Evolutionary conservation across 78 protist genomes (phyloP).

Genomic region (Trichosphaerium sp.): DNA sequence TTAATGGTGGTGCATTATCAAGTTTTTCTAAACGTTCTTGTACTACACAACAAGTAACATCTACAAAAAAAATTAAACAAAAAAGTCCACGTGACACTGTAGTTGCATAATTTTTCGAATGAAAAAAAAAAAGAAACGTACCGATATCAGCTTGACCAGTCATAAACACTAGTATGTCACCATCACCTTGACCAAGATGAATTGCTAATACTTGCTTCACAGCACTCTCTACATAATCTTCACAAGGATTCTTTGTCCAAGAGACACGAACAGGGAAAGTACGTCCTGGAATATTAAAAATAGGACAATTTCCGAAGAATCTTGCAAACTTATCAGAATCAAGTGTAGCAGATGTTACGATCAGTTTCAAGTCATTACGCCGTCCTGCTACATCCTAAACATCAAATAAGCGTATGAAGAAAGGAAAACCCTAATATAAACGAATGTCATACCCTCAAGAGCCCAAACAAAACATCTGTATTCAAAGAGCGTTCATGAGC

Average conservation of each 20-base stretch:
- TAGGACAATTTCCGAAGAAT: conserved; percentile 87
- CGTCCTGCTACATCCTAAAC: conserved; percentile 28
- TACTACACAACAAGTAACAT: conserved; percentile 64
- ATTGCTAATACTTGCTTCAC: conserved; percentile 71
- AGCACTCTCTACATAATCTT: conserved; percentile 88
- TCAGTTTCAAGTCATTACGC: conserved; percentile 87
- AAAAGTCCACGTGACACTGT: too few species aligned
- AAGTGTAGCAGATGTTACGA: conserved; percentile 98
- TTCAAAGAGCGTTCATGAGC: conserved; percentile 97
- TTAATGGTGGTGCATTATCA: conserved; percentile 45
- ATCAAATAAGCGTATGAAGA: neutral
- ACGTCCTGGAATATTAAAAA: conserved; percentile 87
- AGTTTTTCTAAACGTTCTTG: conserved; percentile 31
- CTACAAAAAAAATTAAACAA: too few species aligned
- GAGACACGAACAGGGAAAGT: conserved; percentile 92
- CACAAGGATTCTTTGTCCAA: conserved; percentile 47
- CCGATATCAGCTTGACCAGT: conserved; percentile 99
- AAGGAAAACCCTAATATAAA: neutral
- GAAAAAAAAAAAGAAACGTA: too few species aligned
- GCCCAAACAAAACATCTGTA: conserved; percentile 93
- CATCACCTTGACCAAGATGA: conserved; percentile 60
- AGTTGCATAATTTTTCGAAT: too few species aligned
- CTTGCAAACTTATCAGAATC: conserved; percentile 84
- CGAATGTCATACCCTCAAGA: conserved; percentile 28
- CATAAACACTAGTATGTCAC: conserved; percentile 98